Evolutionary conservation across 306 rosid species (phyloP), one percentile per base, ranked within the genome.

Genomic region (Vigna angularis): DNA sequence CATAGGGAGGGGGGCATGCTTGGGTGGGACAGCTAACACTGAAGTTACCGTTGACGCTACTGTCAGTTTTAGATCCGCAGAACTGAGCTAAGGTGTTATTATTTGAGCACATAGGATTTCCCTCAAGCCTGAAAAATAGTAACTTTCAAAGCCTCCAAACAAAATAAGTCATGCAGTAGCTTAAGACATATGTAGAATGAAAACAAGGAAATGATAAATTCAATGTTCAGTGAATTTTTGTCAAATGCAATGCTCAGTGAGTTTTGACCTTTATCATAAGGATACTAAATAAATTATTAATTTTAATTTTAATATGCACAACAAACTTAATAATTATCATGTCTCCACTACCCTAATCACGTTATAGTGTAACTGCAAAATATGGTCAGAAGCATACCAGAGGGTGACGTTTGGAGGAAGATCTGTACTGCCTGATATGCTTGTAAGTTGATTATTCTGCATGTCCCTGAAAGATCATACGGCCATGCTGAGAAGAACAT

Each of bases 101-200:
- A 76, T 83, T 82, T 48, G 75, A 56, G 81, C 99, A 95, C 28
- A 88, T 66, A 26, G 97, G 99, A 90, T 95, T 95, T 75, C 99
- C 99, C 51, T 36, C 59, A 71, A 95, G 94, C 98, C 99, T 95
- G 91, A 79, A 81, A 85, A 66, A 40, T 10, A 10, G 47, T 24
- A 28, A 78, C 59, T 76, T 59, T 67, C 40, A 57, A 15, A 62
- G 42, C 8, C 69, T 14, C 26, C 4, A 20, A 55, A 22, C 16
- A 56, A 56, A 56, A 22, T 22, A 26, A 26, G 3, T 2, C 3
- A 0, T 3, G 28, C 28, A 26, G 28, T 26, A 26, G 28, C n/a
- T 11, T 24, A 26, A 58, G 85, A 12, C 4, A 28, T 58, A 26
- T 1, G 20, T 58, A 26, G 1, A 59, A 59, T 59, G 66, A 28